These are phyloP conservation scores for Cyclotella kingstonii DNA, from an alignment of 108 stramenopile species.

Conservation along the genomic window DNA sequence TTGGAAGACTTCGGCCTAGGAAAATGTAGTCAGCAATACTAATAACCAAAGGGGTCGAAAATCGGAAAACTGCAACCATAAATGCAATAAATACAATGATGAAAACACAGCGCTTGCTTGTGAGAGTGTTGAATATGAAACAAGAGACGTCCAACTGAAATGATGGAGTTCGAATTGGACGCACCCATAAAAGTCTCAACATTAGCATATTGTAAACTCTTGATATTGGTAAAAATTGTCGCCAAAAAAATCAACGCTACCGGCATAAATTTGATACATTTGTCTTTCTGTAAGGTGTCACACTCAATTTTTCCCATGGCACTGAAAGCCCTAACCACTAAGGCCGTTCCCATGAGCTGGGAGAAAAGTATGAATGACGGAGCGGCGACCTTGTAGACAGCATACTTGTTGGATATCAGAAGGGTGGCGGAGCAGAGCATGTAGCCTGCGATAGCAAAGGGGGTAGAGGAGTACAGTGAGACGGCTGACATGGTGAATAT, in stretches of 20 bases:
- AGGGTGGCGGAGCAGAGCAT: slow-evolving; percentile 60
- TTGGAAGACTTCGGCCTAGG: slow-evolving; percentile 52
- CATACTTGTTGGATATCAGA: slow-evolving; percentile 65
- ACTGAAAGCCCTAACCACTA: slow-evolving; percentile 37
- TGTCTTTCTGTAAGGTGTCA: slow-evolving; percentile 37
- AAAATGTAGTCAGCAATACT: slow-evolving; percentile 54
- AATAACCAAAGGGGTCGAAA: slow-evolving; percentile 55
- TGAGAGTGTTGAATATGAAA: not conserved
- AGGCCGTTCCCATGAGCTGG: slow-evolving; percentile 48
- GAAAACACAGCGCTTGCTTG: not conserved
- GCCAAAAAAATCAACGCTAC: slow-evolving; percentile 48
- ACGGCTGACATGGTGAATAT: slow-evolving; percentile 10
- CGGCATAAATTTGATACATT: slow-evolving; percentile 38
- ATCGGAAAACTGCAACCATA: slow-evolving; percentile 38
- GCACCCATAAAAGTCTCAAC: slow-evolving; percentile 61
- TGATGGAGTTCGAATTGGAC: too few species aligned
- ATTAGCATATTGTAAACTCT: slow-evolving; percentile 53
- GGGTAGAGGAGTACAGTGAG: slow-evolving; percentile 34
- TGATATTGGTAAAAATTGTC: slow-evolving; percentile 50
- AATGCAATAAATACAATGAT: not conserved
- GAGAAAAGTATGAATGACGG: slow-evolving; percentile 53
- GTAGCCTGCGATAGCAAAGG: slow-evolving; percentile 62
- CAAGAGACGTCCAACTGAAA: too few species aligned
- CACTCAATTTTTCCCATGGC: slow-evolving; percentile 41
- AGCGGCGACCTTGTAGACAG: slow-evolving; percentile 53